Base-by-base conservation (phyloP, 768 basidiomycete genomes). In the Naematelia aurantialba region DNA sequence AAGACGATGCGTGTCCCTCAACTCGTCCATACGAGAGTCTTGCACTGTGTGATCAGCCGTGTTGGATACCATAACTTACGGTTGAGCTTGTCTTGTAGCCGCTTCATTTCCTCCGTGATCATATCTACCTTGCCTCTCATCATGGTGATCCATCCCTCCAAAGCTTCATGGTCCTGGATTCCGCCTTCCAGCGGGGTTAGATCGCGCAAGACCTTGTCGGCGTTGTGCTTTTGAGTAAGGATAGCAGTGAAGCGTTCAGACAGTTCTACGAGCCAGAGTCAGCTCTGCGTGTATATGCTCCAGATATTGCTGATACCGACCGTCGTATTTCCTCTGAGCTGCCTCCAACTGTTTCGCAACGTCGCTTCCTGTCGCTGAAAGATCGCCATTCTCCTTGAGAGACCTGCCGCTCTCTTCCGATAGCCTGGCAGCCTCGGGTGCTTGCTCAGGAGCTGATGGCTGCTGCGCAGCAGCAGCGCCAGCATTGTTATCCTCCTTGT, bases 21-120 rank as follows among this genome's bases (percentile, higher is more conserved):
- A 79, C 72, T 96, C 91, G 63, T 89, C 87, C 11, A 91, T 81
- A 5, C 87, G 87, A 52, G 85, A 85, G 56, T 89, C 89, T 79
- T 94, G 90, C 13, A 85, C 91, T 94, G 65, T 5, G n/a, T 19
- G n/a, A 30, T 11, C 11, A 1, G 3, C 26, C 42, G n/a, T 27
- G 53, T 60, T 8, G n/a, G 49, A 24, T 24, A 24, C 44, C 45
- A 58, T 21, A 14, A 68, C 86, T 70, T 72, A 93, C 93, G 81
- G 59, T 83, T 83, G 19, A 93, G 82, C 68, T 87, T 87, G 54
- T 81, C 83, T 55, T 82, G 85, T 27, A 96, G 78, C 45, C 87
- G 83, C 63, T 84, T 85, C 64, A 91, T 83, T 68, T 96, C 91
- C n/a, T 85, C 85, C 66, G 87, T 84, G 39, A 84, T 59, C 62